phyloP scores from a whole-genome alignment of 2,329 filamentous ascomycete genomes.

The Escovopsis weberi region DNA sequence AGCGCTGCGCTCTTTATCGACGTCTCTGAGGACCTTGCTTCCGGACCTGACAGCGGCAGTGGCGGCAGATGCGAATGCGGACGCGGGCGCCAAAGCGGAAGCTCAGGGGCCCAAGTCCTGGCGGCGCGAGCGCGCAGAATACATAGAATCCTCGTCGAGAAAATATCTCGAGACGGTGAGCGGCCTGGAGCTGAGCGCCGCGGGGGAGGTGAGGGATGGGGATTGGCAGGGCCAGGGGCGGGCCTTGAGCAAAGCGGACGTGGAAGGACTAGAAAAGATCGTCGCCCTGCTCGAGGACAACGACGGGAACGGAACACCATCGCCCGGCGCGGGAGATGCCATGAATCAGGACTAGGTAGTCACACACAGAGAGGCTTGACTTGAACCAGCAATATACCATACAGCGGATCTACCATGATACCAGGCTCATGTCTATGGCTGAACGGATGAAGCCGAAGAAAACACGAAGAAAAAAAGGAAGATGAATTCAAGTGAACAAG shows the following conservation, averaged over 20 bases:
- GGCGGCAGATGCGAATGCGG: constrained; percentile 18
- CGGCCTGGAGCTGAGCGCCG: constrained; percentile 48
- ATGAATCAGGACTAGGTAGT: constrained; percentile 17
- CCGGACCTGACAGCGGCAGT: constrained; percentile 37
- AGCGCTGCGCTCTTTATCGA: constrained; percentile 53
- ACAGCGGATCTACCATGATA: too few relatives aligned
- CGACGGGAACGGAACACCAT: background rate
- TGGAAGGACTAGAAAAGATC: constrained; percentile 40
- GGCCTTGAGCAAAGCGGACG: constrained; percentile 35
- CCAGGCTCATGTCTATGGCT: too few relatives aligned
- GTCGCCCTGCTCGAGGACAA: constrained; percentile 27
- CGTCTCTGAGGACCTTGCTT: constrained; percentile 46
- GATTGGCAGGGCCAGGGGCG: constrained; percentile 46
- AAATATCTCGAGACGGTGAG: constrained; percentile 59
- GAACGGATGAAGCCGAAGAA: too few relatives aligned
- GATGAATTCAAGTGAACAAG: too few relatives aligned
- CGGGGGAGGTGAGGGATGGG: constrained; percentile 49
- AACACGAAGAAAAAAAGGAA: too few relatives aligned
- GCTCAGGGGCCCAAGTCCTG: constrained; percentile 30
- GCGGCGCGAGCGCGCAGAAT: constrained; percentile 59
- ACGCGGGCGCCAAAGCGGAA: constrained; percentile 10
- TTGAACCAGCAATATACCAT: background rate
- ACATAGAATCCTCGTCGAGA: constrained; percentile 68
- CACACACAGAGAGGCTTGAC: background rate
- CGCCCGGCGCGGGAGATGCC: constrained; percentile 7